phyloP scores from a whole-genome alignment of 495 filamentous ascomycete species.

The Apiosordaria backusii region DNA sequence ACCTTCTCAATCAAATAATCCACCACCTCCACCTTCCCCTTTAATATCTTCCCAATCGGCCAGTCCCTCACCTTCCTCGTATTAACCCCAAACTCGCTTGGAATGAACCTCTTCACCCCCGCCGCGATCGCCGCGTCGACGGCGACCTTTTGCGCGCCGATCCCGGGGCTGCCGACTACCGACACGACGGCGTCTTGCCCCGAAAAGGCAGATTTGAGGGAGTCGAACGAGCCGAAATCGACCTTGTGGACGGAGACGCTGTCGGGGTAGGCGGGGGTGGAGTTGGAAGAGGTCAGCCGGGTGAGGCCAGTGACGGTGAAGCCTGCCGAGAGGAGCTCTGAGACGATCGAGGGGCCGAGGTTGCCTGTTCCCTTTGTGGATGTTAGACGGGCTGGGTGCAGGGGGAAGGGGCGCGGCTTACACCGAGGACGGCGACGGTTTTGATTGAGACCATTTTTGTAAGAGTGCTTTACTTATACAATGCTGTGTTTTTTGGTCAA shows the following conservation, averaged over 20 bases:
- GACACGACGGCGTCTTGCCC: constrained; percentile 59
- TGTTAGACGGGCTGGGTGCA: neutral
- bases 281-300: constrained; percentile 42
- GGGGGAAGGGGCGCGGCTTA: constrained; percentile 27
- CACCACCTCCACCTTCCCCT: constrained; percentile 46
- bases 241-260: constrained; percentile 42
- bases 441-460: constrained; percentile 46
- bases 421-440: constrained; percentile 51
- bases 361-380: constrained; percentile 51
- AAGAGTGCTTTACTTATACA: neutral
- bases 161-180: constrained; percentile 35
- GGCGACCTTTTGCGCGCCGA: constrained; percentile 44
- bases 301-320: constrained; percentile 60
- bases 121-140: constrained; percentile 60
- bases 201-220: constrained; percentile 46
- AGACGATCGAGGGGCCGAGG: constrained; percentile 55
- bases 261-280: constrained; percentile 29
- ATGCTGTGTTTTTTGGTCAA: neutral
- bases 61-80: constrained; percentile 32
- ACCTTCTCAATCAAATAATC: constrained; percentile 48
- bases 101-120: constrained; percentile 60
- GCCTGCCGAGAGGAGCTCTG: constrained; percentile 49
- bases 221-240: constrained; percentile 55
- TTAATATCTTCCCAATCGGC: constrained; percentile 43
- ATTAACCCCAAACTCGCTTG: constrained; percentile 61